Evolutionary conservation across 2,329 filamentous ascomycete genomes (phyloP).

Genomic region (Penicillium brevicompactum): DNA sequence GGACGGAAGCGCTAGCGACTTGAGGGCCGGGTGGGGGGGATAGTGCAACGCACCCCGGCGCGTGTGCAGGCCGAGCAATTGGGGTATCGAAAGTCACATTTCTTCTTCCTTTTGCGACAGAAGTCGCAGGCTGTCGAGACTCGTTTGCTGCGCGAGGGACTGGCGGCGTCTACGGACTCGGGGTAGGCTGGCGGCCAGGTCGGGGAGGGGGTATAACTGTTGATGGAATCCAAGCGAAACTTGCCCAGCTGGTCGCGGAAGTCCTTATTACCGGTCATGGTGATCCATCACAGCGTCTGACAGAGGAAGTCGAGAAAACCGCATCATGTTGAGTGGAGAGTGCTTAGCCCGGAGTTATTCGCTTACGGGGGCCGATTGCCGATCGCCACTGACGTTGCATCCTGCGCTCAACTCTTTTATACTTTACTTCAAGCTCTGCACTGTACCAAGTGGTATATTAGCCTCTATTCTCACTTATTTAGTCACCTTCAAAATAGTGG

Average conservation of each 20-base stretch:
- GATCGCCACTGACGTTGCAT: neutral
- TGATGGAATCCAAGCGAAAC: slow-evolving; percentile 31
- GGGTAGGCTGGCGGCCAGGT: slow-evolving; percentile 15
- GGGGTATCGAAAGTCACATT: slow-evolving; percentile 45
- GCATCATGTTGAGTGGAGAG: neutral
- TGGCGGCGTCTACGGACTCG: slow-evolving; percentile 13
- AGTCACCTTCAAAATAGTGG: no score
- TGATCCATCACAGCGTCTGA: slow-evolving; percentile 26
- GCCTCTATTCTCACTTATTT: no score
- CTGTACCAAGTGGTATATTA: no score
- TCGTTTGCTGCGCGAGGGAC: slow-evolving; percentile 35
- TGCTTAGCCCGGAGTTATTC: neutral
- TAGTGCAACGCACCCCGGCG: slow-evolving; percentile 43
- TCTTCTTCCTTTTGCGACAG: slow-evolving; percentile 45
- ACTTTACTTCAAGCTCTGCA: no score
- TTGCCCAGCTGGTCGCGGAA: slow-evolving; percentile 38
- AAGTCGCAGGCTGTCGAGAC: slow-evolving; percentile 45
- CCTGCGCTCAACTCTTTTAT: neutral
- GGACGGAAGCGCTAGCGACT: slow-evolving; percentile 40
- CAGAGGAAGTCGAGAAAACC: neutral
- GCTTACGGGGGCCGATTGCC: neutral
- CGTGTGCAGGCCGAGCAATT: slow-evolving; percentile 44
- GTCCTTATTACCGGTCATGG: slow-evolving; percentile 32
- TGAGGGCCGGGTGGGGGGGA: slow-evolving; percentile 41
- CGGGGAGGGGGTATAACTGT: slow-evolving; percentile 9